Evolutionary conservation across 2,329 filamentous ascomycete species (phyloP), one percentile per base, ranked within the genome.

Genomic region (Phoma herbarum): DNA sequence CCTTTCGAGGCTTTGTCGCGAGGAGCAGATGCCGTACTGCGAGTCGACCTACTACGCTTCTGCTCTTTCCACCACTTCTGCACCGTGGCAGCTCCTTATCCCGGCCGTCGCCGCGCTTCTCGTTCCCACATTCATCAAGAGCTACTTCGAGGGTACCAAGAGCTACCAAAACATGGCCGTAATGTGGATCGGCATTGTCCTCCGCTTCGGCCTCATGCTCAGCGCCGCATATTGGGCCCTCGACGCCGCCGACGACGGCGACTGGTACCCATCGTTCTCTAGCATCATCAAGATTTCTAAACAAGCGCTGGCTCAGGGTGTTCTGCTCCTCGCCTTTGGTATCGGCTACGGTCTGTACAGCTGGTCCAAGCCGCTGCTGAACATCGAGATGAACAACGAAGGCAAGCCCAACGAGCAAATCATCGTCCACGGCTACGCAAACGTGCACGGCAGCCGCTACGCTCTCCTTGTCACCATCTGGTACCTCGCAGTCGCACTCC

Each of bases 21-120:
- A 99, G 77, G 95, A 99, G 79, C 95, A 99, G 79, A 97, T 98
- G 92, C 95, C 95, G 0, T 96, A 90, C 79, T 99, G 95, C 81
- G 88, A 86, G 52, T 97, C 94, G 2, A 97, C 95, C 0, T 99
- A 97, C 80, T 99, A 99, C 74, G 90, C 93, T 4, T 97, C 94
- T 0, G 86, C 90, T 10, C 91, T 89, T 2, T 97, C 94, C 0
- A 98, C 95, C 0, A 98, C 93, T 1, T 97, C 94, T 2, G 91
- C 94, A 1, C 85, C 88, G 1, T 97, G 93, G 92, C 94, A 98
- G 76, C 84, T 97, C 18, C 77, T 83, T 8, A 90, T 98, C 46
- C 92, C 94, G 0, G 90, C 93, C 68, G 70, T 86, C n/a, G 84
- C 93, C 10, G 88, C 89, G 14, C 75, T 92, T 25, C 78, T 87